A percentile compares a stretch with the other conserved stretches of the same genome.
Evolutionary conservation across 192 early-diverging fungal species (phyloP).

Genomic region (Entomortierella chlamydospora): DNA sequence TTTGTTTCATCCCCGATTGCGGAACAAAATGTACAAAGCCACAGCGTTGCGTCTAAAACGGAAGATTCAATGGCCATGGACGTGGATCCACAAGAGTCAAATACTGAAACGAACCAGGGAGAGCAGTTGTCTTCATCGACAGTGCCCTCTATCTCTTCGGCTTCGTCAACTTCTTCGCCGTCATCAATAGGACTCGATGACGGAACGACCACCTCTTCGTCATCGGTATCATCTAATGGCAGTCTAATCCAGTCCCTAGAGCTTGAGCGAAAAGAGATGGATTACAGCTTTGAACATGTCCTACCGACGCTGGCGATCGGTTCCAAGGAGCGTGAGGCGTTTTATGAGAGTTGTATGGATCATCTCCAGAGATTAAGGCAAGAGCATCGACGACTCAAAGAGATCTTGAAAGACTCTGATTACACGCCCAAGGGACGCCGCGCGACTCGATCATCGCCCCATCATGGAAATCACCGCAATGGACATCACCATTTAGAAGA

Average conservation of each 20-base stretch:
- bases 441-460: slow-evolving; percentile 41
- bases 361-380: slow-evolving; percentile 37
- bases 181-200: slow-evolving; percentile 39
- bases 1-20: neutral
- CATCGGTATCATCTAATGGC: slow-evolving; percentile 7
- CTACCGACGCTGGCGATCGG: slow-evolving; percentile 46
- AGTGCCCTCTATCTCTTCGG: slow-evolving; percentile 14
- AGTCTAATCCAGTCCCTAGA: slow-evolving; percentile 20
- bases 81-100: slow-evolving; percentile 7
- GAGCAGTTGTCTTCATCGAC: slow-evolving; percentile 19
- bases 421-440: slow-evolving; percentile 40
- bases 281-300: slow-evolving; percentile 29
- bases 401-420: slow-evolving; percentile 40
- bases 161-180: slow-evolving; percentile 30
- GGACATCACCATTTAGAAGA: slow-evolving; percentile 21
- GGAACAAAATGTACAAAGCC: slow-evolving; percentile 1
- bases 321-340: slow-evolving; percentile 52
- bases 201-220: neutral
- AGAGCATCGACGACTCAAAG: slow-evolving; percentile 47
- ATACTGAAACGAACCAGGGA: neutral
- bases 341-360: slow-evolving; percentile 51
- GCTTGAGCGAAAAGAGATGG: slow-evolving; percentile 27
- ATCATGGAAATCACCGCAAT: slow-evolving; percentile 13
- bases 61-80: slow-evolving; percentile 23
- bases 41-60: neutral